Conservation (phyloP, 768 basidiomycete genomes). For the Gyrodon lividus region DNA sequence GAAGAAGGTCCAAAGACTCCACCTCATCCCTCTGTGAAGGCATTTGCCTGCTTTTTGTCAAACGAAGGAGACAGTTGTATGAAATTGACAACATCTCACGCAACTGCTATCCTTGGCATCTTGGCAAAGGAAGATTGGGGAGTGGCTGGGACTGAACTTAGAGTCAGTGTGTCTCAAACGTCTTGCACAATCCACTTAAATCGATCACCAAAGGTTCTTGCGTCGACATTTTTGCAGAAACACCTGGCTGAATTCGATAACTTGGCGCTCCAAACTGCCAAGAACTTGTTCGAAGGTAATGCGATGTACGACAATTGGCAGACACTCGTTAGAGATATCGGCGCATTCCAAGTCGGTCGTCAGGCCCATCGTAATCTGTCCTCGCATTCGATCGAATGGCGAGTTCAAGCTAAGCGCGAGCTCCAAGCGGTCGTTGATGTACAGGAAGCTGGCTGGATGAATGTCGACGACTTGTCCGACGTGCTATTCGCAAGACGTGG, state of each 20-base stretch:
- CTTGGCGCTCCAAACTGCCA: conserved; percentile 22
- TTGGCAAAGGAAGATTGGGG: conserved; percentile 41
- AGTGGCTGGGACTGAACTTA: conserved; percentile 28
- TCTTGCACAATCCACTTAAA: neutral
- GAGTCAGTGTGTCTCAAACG: conserved; percentile 28
- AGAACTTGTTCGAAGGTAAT: conserved; percentile 19
- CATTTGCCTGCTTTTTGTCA: conserved; percentile 23
- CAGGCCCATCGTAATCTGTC: neutral
- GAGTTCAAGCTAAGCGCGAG: conserved; percentile 26
- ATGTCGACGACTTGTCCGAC: conserved; percentile 44
- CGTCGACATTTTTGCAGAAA: conserved; percentile 30
- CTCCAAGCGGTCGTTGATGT: conserved; percentile 44
- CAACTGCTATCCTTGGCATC: conserved; percentile 36
- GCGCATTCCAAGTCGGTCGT: conserved; percentile 4
- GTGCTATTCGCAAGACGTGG: conserved; percentile 42
- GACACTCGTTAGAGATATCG: conserved; percentile 12
- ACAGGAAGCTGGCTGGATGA: conserved; percentile 53
- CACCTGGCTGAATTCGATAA: conserved; percentile 31
- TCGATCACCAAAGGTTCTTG: conserved; percentile 21
- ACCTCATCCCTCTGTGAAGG: conserved; percentile 13
- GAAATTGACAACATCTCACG: conserved; percentile 33
- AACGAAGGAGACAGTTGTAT: conserved; percentile 24
- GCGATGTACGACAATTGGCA: conserved; percentile 13
- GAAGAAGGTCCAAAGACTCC: conserved; percentile 37
- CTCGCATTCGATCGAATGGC: conserved; percentile 15